Base-by-base conservation (phyloP, 2,329 filamentous ascomycete species). In the Arthrocladium fulminans region DNA sequence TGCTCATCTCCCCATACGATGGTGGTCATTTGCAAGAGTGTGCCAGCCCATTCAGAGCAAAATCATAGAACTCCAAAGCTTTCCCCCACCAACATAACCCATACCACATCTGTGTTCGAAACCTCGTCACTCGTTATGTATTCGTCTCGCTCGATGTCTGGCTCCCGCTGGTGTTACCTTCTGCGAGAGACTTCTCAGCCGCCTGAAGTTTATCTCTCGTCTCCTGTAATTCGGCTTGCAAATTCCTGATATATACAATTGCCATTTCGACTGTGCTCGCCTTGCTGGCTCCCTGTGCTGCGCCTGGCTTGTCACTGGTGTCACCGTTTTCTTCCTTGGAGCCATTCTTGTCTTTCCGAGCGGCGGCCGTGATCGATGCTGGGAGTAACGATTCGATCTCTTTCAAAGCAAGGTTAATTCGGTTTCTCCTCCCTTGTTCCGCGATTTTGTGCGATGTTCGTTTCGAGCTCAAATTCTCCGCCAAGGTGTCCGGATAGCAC, bases 391-490 rank as follows among this genome's bases (percentile, higher is more conserved):
- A 77, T 44, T 92, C 88, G 65, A 98, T 95, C 64, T 96, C 85
- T 58, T 90, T 87, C 19, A 98, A 72, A 0, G 92, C 92, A 47
- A 83, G 85, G 64, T 98, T 98, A 67, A 98, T 97, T 41, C 92
- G 81, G 63, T 98, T 97, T 51, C 92, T 77, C 41, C 92, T 81
- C 5, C 92, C 92, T 69, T 98, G 92, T 68, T 98, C 92, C 15
- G 92, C 92, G 56, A 98, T 87, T 67, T 98, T 98, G 71, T 98
- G 92, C 37, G 88, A 95, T 1, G 92, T 97, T 46, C 90, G 84
- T 71, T 98, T 98, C 2, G 88, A 95, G 0, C 89, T 96, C 22
- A 98, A 72, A 56, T 95, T 95, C 19, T 89, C 94, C 5, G 89
- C 94, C 35, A 98, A 74, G 45, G 89, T 86, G 57, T 86, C 88